Conservation (phyloP, 2,329 filamentous ascomycete species). For the Chaetomium olivaceum region DNA sequence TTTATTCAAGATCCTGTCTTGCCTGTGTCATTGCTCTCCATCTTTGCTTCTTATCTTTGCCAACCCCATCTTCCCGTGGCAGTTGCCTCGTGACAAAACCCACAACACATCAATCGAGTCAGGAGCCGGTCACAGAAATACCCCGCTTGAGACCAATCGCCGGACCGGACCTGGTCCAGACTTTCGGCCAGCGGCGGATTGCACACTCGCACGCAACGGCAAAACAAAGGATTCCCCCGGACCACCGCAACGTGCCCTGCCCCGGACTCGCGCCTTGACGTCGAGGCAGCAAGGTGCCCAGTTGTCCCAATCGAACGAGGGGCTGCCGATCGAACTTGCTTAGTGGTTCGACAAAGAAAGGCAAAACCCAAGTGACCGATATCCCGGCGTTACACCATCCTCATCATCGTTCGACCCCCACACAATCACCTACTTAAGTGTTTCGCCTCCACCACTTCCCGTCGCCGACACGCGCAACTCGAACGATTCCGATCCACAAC, state of each 20-base stretch:
- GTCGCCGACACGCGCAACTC: slow-evolving; percentile 23
- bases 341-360: slow-evolving; percentile 22
- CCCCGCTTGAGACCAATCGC: slow-evolving; percentile 22
- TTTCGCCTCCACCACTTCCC: slow-evolving; percentile 28
- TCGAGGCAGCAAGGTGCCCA: neutral
- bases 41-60: slow-evolving; percentile 15
- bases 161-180: slow-evolving; percentile 18
- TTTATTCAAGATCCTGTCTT: slow-evolving; percentile 1
- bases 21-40: neutral
- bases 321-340: slow-evolving; percentile 20
- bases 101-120: slow-evolving; percentile 23
- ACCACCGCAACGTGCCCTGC: slow-evolving; percentile 9
- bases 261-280: neutral
- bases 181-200: slow-evolving; percentile 11
- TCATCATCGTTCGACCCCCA: slow-evolving; percentile 30
- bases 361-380: slow-evolving; percentile 1
- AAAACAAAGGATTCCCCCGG: neutral
- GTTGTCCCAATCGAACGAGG: slow-evolving; percentile 27
- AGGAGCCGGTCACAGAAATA: slow-evolving; percentile 20
- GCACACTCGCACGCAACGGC: neutral
- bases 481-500: slow-evolving; percentile 29
- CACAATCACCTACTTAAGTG: slow-evolving; percentile 25
- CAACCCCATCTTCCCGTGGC: neutral
- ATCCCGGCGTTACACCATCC: slow-evolving; percentile 22
- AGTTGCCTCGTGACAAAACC: slow-evolving; percentile 11